Conservation (phyloP, 164 flowering plant species). For the Aristolochia contorta region DNA sequence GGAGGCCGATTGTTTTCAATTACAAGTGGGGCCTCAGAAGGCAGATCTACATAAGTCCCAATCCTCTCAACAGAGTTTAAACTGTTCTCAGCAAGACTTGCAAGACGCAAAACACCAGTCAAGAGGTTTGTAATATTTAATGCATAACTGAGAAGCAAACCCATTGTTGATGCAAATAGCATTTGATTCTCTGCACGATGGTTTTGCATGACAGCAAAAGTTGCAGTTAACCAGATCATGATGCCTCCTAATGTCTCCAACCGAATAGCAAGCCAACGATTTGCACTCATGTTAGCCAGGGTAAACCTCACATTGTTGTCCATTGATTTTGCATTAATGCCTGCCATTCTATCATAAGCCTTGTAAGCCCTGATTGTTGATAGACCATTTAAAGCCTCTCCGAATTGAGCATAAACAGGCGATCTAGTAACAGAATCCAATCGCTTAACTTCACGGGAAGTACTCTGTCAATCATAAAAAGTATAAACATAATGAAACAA, state of each 20-base stretch:
- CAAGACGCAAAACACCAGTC: constrained; percentile 81
- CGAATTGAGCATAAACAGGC: constrained; percentile 98
- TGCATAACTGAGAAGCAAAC: constrained; percentile 93
- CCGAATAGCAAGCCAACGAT: constrained; percentile 95
- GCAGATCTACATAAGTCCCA: constrained; percentile 80
- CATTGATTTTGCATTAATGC: constrained; percentile 83
- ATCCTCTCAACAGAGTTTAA: constrained; percentile 87
- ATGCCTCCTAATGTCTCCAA: constrained; percentile 85
- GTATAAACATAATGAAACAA: neutral
- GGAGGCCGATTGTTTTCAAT: constrained; percentile 84
- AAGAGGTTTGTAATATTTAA: constrained; percentile 78
- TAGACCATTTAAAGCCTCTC: constrained; percentile 94
- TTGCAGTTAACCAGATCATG: constrained; percentile 98
- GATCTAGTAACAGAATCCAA: constrained; percentile 89
- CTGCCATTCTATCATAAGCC: constrained; percentile 96
- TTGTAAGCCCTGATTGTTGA: constrained; percentile 89
- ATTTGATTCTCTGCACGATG: constrained; percentile 74
- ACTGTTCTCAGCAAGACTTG: constrained; percentile 92
- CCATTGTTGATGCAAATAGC: constrained; percentile 98
- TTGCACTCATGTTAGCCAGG: constrained; percentile 78
- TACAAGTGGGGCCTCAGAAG: constrained; percentile 80
- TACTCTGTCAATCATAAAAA: constrained; percentile 43
- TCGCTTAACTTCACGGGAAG: constrained; percentile 95
- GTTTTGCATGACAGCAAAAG: constrained; percentile 96
- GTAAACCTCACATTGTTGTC: constrained; percentile 91